Evolutionary conservation across 2,329 filamentous ascomycete genomes (phyloP), one percentile per base, ranked within the genome.

Genomic region (Fonsecaea erecta): DNA sequence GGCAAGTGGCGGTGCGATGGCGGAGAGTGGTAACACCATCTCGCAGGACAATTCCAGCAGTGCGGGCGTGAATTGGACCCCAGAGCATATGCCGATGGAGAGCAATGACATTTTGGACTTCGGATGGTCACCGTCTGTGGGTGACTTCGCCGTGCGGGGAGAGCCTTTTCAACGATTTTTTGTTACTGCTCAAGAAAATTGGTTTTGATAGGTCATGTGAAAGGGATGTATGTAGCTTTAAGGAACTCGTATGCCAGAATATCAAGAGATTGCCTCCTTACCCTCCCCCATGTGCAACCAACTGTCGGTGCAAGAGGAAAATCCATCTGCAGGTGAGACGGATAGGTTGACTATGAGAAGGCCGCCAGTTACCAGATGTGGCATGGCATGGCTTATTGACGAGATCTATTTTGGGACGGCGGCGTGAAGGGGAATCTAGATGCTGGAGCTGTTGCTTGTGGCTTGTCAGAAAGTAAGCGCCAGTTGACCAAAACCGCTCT

Each of bases 41-140:
- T 52, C 62, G 11, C 46, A 62, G 28, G 58, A 62, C 12, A 37
- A 43, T 16, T 51, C 43, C 14, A 61, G 26, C 14, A 46, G 34
- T 21, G 26, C 46, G 18, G 58, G 51, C 12, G 16, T 37, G n/a
- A 64, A 48, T 9, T 62, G 57, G 61, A 64, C 62, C 7, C 40
- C 62, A 3, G 65, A 64, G 34, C 57, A 58, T 11, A 26, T 61
- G 30, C 18, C 55, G 34, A 21, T 62, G 28, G 51, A 26, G 12
- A 52, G 52, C n/a, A 63, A 54, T 34, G 64, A 61, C 6, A 35
- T 66, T 8, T 56, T 68, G 26, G 61, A 63, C 21, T 64, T 66
- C 30, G 68, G 64, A n/a, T 69, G 64, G 64, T 64, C 67, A 18
- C 58, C 67, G 16, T 66, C 64, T 8, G 43, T 69, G 34, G 67